phyloP scores from a whole-genome alignment of 352 stramenopile genomes.

The Phytopythium delawarense region DNA sequence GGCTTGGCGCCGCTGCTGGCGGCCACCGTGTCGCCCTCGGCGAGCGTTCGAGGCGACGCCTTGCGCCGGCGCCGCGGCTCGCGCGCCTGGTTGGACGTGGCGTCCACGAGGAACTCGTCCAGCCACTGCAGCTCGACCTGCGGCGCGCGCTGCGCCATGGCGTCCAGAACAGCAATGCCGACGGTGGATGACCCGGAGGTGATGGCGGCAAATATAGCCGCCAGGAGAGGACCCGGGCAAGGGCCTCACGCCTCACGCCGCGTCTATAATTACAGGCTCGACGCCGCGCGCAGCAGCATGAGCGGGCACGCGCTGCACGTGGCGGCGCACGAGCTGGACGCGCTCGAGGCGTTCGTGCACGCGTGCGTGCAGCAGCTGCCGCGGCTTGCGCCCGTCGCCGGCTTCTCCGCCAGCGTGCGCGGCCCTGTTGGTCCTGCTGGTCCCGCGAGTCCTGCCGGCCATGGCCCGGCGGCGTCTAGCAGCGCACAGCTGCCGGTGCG shows the following conservation, averaged over 20 bases:
- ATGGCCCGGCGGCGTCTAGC: too few species aligned
- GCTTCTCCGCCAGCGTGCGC: not conserved
- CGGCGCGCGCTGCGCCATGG: not conserved
- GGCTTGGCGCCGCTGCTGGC: not conserved
- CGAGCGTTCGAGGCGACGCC: not conserved
- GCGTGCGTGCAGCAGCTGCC: conserved; percentile 49
- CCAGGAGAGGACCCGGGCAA: too few species aligned
- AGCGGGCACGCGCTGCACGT: conserved; percentile 1
- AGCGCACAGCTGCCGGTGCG: conserved; percentile 31
- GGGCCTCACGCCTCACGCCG: not conserved
- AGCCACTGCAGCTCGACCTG: conserved; percentile 2
- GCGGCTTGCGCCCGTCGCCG: conserved; percentile 17
- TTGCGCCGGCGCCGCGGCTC: not conserved
- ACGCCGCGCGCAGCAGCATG: not conserved
- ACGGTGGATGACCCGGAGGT: too few species aligned
- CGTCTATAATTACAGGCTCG: not conserved
- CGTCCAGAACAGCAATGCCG: too few species aligned
- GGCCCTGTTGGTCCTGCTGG: not conserved
- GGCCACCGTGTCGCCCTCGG: too few species aligned
- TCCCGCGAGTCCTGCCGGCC: too few species aligned
- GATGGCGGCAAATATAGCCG: not conserved
- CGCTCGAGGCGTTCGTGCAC: conserved; percentile 56
- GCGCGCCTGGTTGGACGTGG: conserved; percentile 3
- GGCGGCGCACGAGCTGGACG: conserved; percentile 14
- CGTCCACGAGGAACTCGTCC: conserved; percentile 5